Evolutionary conservation across 164 flowering plant genomes (phyloP).

Genomic region (Vitis labrusca): DNA sequence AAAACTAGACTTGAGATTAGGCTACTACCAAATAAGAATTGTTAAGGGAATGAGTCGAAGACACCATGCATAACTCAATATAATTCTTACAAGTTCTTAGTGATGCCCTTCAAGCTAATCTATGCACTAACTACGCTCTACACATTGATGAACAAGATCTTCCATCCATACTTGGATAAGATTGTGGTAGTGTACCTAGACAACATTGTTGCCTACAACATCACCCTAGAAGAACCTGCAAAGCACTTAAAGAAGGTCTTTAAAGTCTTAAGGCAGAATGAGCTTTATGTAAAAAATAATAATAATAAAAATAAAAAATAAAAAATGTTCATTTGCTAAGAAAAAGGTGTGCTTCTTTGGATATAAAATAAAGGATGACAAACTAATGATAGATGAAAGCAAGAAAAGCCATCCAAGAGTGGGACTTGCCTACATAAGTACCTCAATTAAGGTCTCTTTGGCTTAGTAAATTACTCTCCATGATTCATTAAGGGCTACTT

Average conservation of each 20-base stretch:
- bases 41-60: not conserved
- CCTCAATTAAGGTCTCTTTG: not conserved
- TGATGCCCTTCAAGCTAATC: conserved; percentile 9
- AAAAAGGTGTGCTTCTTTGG: not conserved
- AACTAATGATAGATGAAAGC: not conserved
- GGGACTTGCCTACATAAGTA: not conserved
- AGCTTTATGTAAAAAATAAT: not conserved
- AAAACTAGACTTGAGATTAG: not conserved
- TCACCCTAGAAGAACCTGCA: not conserved
- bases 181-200: conserved; percentile 3
- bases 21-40: not conserved
- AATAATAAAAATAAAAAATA: no score
- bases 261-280: not conserved
- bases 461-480: conserved; percentile 5
- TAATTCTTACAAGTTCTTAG: conserved; percentile 2
- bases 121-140: not conserved
- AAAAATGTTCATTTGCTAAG: not conserved
- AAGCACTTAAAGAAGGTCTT: not conserved
- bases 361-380: not conserved
- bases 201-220: not conserved
- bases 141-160: not conserved
- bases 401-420: not conserved
- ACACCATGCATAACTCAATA: not conserved
- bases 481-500: conserved; percentile 7
- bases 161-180: not conserved